Conservation (phyloP, 176 grass and related monocot genomes). For the Ensete glaucum region DNA sequence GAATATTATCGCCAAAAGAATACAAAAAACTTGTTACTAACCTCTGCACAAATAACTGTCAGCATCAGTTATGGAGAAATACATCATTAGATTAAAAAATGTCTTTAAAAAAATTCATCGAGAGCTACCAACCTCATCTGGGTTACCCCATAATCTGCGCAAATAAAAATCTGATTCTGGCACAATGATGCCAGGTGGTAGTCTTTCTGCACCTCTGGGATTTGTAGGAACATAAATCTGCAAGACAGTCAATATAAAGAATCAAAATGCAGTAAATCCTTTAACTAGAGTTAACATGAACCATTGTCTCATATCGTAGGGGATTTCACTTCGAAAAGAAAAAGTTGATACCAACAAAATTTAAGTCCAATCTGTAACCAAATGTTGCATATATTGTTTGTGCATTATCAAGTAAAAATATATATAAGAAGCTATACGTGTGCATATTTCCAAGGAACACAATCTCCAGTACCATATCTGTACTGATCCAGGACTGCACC, state of each 20-base stretch:
- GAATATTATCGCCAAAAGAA: too few relatives aligned
- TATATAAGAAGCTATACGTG: not conserved
- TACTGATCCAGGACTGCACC: too few relatives aligned
- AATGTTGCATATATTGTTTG: not conserved
- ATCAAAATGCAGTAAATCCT: not conserved
- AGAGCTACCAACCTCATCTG: not conserved
- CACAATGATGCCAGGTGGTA: not conserved
- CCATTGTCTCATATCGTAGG: not conserved
- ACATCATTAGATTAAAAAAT: not conserved
- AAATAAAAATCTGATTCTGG: constrained; percentile 7
- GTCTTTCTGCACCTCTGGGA: constrained; percentile 5
- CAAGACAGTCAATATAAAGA: not conserved
- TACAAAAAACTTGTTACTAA: too few relatives aligned
- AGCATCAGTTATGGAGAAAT: too few relatives aligned
- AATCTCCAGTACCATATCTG: too few relatives aligned
- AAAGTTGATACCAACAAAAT: not conserved
- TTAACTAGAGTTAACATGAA: not conserved
- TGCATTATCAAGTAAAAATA: not conserved
- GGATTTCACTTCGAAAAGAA: not conserved
- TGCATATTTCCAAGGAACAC: too few relatives aligned
- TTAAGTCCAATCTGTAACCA: not conserved
- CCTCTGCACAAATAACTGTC: too few relatives aligned
- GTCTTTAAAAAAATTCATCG: not conserved
- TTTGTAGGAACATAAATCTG: constrained; percentile 9
- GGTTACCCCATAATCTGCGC: not conserved